These are phyloP conservation scores for Fusarium sp. DNA, from an alignment of 2,329 filamentous ascomycete genomes.

Conservation along the genomic window DNA sequence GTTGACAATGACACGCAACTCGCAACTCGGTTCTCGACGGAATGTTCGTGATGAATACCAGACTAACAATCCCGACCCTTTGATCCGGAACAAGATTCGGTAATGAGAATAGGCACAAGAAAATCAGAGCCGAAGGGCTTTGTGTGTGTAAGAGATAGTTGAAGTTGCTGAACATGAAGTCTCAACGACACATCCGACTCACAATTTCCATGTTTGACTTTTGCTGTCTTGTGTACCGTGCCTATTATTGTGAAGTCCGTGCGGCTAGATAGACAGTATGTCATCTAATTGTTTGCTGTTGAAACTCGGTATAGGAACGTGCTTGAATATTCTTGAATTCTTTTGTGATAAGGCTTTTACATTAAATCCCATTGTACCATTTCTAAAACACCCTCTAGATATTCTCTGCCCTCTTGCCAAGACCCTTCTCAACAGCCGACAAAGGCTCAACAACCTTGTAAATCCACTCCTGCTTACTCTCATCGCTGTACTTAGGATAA, in stretches of 20 bases:
- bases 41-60: not conserved
- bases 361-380: not conserved
- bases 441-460: conserved; percentile 41
- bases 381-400: not conserved
- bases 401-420: conserved; percentile 31
- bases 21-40: not conserved
- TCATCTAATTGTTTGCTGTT: too few species aligned
- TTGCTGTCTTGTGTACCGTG: not conserved
- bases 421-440: conserved; percentile 30
- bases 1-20: not conserved
- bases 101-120: not conserved
- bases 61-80: not conserved
- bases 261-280: too few species aligned
- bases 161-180: not conserved
- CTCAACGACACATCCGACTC: too few species aligned
- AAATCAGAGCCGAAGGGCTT: not conserved
- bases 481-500: conserved; percentile 59
- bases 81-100: not conserved
- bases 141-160: not conserved
- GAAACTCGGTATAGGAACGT: not conserved
- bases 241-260: not conserved
- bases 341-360: not conserved
- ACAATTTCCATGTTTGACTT: too few species aligned
- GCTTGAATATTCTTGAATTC: not conserved
- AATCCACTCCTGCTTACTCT: conserved; percentile 48